Percentiles rank a stretch among this genome's conserved stretches.
Conservation (phyloP, 2,329 filamentous ascomycete species). For the Nemania diffusa region DNA sequence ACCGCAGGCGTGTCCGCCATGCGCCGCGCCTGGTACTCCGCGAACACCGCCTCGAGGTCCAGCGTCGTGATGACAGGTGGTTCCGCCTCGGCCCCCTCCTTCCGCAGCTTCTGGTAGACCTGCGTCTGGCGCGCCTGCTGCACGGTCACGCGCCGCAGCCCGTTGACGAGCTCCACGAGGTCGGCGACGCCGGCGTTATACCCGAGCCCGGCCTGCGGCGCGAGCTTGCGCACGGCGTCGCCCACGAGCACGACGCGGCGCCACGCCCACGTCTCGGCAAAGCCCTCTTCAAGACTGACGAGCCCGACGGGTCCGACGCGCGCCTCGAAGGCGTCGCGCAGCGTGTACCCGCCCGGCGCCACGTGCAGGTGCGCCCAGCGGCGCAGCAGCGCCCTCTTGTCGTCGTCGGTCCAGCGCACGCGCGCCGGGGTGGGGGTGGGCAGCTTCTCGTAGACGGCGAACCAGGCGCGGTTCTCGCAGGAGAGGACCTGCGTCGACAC, state of each 20-base stretch:
- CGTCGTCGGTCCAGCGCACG: slow-evolving; percentile 45
- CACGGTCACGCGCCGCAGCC: slow-evolving; percentile 38
- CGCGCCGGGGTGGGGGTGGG: slow-evolving; percentile 42
- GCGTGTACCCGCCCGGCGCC: slow-evolving; percentile 34
- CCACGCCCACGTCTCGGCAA: slow-evolving; percentile 47
- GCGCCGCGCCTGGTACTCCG: slow-evolving; percentile 40
- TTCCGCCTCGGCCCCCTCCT: too few species aligned
- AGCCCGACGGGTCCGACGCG: slow-evolving; percentile 38
- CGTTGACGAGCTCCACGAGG: slow-evolving; percentile 44
- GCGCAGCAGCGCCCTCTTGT: slow-evolving; percentile 43
- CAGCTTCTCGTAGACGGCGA: slow-evolving; percentile 46
- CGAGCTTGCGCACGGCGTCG: slow-evolving; percentile 52
- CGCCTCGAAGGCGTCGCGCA: slow-evolving; percentile 44
- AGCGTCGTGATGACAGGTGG: slow-evolving; percentile 27
- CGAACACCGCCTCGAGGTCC: slow-evolving; percentile 39
- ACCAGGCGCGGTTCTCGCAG: slow-evolving; percentile 35
- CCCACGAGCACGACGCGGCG: slow-evolving; percentile 50
- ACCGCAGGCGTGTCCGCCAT: slow-evolving; percentile 39
- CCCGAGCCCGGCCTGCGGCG: slow-evolving; percentile 49
- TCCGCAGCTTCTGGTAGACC: too few species aligned
- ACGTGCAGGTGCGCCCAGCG: slow-evolving; percentile 45
- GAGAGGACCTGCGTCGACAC: slow-evolving; percentile 41
- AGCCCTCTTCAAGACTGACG: slow-evolving; percentile 50
- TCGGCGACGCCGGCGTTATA: slow-evolving; percentile 49
- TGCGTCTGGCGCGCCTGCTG: too few species aligned